Base-by-base conservation (phyloP, 1,139 yeast genomes). In the Spencermartinsiella ligniputridi region DNA sequence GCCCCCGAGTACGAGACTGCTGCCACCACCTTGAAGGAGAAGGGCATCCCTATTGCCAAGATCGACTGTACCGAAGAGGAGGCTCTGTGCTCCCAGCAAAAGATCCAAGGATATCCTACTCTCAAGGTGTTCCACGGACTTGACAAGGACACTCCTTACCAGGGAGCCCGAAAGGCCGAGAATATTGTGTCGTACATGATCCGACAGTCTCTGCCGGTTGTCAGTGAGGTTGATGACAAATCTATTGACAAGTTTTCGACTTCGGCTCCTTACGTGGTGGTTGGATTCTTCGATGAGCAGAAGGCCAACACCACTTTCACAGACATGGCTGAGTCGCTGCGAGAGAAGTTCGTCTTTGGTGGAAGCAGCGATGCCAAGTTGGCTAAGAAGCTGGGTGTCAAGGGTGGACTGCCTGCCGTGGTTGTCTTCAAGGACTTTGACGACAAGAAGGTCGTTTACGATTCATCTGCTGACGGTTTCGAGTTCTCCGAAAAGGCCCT, bases 1-100 rank as follows among this genome's bases (percentile, higher is more conserved):
- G 97, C 92, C 18, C 98, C 98, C 42, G 92, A 92, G 68, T 90
- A 78, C 63, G 78, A 84, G 55, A 68, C 76, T 59, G 98, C 97
- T 43, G 97, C 98, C 44, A 83, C 86, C 53, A 57, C 64, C 20
- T 75, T 92, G 62, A 77, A 76, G 54, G 80, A 75, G 40, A 69
- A 83, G 52, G 72, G 78, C 50, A 83, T 90, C 66, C 78, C 81
- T 55, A 74, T 92, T 60, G 97, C 92, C 47, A 96, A 92, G 72
- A 73, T 92, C 55, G 97, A 92, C 71, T 92, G 98, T 75, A 84
- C 92, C 37, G 90, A 79, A 61, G 87, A 92, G 60, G 80, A 79
- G 64, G 85, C 79, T 25, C 76, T 94, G 53, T 92, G 98, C 70
- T 72, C 75, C 57, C 75, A 78, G 46, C 82, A 77, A 55, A 88